A percentile compares a stretch with the other conserved stretches of the same genome.
Evolutionary conservation across 768 basidiomycete species (phyloP).

Genomic region (Cyathus striatus): DNA sequence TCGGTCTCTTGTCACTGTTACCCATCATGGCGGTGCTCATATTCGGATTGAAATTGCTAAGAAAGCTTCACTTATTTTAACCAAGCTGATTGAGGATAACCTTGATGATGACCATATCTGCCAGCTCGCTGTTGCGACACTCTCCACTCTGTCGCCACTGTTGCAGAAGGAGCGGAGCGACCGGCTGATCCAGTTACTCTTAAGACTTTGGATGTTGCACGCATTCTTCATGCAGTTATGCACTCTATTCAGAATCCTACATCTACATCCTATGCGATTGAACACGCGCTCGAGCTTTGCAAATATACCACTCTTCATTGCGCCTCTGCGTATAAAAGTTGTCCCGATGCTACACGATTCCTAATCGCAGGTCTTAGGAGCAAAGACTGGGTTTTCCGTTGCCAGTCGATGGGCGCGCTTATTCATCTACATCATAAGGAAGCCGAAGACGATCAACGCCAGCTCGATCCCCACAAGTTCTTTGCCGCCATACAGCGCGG

Average conservation of each 20-base stretch:
- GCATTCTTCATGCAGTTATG: constrained; percentile 37
- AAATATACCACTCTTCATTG: constrained; percentile 38
- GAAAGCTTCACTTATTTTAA: constrained; percentile 31
- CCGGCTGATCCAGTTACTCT: constrained; percentile 32
- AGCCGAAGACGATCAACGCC: constrained; percentile 37
- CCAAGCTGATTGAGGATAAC: constrained; percentile 41
- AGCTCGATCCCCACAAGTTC: constrained; percentile 45
- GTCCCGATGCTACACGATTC: constrained; percentile 39
- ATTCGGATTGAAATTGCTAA: constrained; percentile 48
- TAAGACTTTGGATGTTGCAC: constrained; percentile 35
- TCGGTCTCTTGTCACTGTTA: constrained; percentile 51
- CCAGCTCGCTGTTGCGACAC: constrained; percentile 44
- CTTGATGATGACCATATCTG: constrained; percentile 45
- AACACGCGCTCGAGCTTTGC: constrained; percentile 49
- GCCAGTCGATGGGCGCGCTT: constrained; percentile 46
- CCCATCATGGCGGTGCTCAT: constrained; percentile 52
- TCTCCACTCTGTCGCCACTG: constrained; percentile 46
- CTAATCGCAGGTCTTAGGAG: constrained; percentile 53
- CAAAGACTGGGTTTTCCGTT: constrained; percentile 48
- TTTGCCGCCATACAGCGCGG: constrained; percentile 34
- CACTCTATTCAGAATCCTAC: constrained; percentile 38
- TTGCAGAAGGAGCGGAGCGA: constrained; percentile 32
- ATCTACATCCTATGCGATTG: constrained; percentile 35
- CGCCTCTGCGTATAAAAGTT: constrained; percentile 35
- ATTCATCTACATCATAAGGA: constrained; percentile 42